Evolutionary conservation across 2,329 filamentous ascomycete genomes (phyloP).

Genomic region (Pyrenophora teres): DNA sequence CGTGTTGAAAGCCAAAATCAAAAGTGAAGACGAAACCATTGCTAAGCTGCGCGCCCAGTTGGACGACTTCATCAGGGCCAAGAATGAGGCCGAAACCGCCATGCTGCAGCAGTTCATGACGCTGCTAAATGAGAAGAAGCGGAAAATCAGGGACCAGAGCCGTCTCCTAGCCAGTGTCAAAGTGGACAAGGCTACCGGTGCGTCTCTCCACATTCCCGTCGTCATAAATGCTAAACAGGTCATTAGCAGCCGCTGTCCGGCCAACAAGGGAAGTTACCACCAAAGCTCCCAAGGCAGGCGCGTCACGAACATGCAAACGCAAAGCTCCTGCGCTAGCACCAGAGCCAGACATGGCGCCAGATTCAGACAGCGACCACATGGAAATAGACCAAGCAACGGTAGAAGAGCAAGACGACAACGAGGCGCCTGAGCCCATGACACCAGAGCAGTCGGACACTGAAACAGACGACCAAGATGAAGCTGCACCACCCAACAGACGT

Average conservation of each 20-base stretch:
- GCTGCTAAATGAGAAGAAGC: slow-evolving; percentile 78
- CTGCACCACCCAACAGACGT: slow-evolving; percentile 12
- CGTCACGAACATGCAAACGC: slow-evolving; percentile 44
- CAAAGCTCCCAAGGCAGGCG: slow-evolving; percentile 37
- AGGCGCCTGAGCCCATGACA: slow-evolving; percentile 31
- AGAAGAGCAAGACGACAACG: slow-evolving; percentile 34
- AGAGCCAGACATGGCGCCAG: slow-evolving; percentile 27
- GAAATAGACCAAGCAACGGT: slow-evolving; percentile 37
- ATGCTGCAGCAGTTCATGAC: slow-evolving; percentile 72
- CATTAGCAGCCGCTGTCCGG: slow-evolving; percentile 36
- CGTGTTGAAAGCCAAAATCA: slow-evolving; percentile 50
- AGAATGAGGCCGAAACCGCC: slow-evolving; percentile 68
- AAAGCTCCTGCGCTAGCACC: slow-evolving; percentile 36
- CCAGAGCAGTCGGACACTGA: slow-evolving; percentile 45
- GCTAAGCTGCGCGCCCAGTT: slow-evolving; percentile 65
- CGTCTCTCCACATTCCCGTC: slow-evolving; percentile 1
- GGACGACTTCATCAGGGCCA: slow-evolving; percentile 68
- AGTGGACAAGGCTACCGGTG: slow-evolving; percentile 40
- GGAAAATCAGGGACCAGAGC: slow-evolving; percentile 77
- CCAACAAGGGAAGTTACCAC: slow-evolving; percentile 29
- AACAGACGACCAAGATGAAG: slow-evolving; percentile 42
- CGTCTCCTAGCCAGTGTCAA: slow-evolving; percentile 63
- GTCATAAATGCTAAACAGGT: not conserved
- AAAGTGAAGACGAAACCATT: slow-evolving; percentile 61
- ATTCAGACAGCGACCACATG: slow-evolving; percentile 41